Conservation (phyloP, 495 filamentous ascomycete genomes). For the Talaromyces adpressus region DNA sequence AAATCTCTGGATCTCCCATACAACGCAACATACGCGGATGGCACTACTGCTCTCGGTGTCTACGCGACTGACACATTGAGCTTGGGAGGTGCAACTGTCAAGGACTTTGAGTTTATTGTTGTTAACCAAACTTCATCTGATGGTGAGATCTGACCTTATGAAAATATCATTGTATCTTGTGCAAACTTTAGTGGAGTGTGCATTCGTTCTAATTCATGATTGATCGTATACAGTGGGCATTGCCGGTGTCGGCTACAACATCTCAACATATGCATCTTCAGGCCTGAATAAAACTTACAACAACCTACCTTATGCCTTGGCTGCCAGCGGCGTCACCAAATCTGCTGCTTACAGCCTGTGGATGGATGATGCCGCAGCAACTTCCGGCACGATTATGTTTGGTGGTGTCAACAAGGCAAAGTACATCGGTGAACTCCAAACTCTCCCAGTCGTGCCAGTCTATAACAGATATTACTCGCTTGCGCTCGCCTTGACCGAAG, state of each 20-base stretch:
- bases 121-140: slow-evolving; percentile 54
- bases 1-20: slow-evolving; percentile 58
- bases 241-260: slow-evolving; percentile 70
- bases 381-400: slow-evolving; percentile 73
- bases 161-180: too few species aligned
- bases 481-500: slow-evolving; percentile 66
- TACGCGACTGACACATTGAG: slow-evolving; percentile 69
- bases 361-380: slow-evolving; percentile 68
- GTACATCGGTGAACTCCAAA: slow-evolving; percentile 59
- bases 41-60: slow-evolving; percentile 61
- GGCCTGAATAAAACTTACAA: slow-evolving; percentile 43
- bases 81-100: slow-evolving; percentile 52
- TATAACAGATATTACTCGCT: slow-evolving; percentile 55
- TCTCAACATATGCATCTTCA: slow-evolving; percentile 56
- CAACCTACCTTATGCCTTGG: slow-evolving; percentile 66
- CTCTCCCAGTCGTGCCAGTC: slow-evolving; percentile 57
- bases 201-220: too few species aligned
- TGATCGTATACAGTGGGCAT: slow-evolving; percentile 51
- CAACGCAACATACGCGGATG: slow-evolving; percentile 75
- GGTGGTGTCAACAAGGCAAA: slow-evolving; percentile 77
- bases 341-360: slow-evolving; percentile 77
- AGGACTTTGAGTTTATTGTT: slow-evolving; percentile 65
- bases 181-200: too few species aligned
- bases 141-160: slow-evolving; percentile 10
- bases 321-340: slow-evolving; percentile 56